A percentile compares a stretch with the other conserved stretches of the same genome.
Conservation (phyloP, 1,139 yeast species). For the Debaryomyces psychrophilus region DNA sequence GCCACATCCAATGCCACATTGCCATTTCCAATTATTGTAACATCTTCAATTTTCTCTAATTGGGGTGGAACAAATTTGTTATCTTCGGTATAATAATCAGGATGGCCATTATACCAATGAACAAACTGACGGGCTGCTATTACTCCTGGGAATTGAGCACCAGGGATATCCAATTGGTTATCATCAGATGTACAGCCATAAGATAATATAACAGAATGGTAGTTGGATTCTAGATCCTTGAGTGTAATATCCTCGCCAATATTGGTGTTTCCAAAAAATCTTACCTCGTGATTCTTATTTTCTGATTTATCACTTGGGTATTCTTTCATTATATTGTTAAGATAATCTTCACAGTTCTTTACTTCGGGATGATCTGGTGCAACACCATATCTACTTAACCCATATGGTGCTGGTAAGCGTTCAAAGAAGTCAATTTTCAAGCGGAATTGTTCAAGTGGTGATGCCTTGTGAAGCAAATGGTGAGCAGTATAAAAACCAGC, state of each 20-base stretch:
- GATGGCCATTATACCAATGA: slow-evolving; percentile 95
- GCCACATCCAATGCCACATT: slow-evolving; percentile 96
- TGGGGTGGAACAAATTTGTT: slow-evolving; percentile 48
- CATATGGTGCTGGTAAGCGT: slow-evolving; percentile 85
- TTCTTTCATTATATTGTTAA: slow-evolving; percentile 59
- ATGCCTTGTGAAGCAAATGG: slow-evolving; percentile 59
- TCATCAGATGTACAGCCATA: slow-evolving; percentile 79
- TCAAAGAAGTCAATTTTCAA: slow-evolving; percentile 71
- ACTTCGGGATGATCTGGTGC: slow-evolving; percentile 99
- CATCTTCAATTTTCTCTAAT: slow-evolving; percentile 62
- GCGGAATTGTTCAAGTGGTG: slow-evolving; percentile 33
- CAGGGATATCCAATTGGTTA: slow-evolving; percentile 58
- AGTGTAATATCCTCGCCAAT: slow-evolving; percentile 63
- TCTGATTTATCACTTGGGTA: slow-evolving; percentile 12
- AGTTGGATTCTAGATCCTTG: slow-evolving; percentile 50
- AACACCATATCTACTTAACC: slow-evolving; percentile 91
- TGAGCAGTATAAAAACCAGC: slow-evolving; percentile 93
- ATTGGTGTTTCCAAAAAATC: slow-evolving; percentile 75
- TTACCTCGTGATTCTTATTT: slow-evolving; percentile 39
- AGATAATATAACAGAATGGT: slow-evolving; percentile 75
- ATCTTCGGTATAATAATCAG: slow-evolving; percentile 48
- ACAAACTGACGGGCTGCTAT: slow-evolving; percentile 87
- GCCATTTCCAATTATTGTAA: slow-evolving; percentile 92
- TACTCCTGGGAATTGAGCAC: slow-evolving; percentile 65
- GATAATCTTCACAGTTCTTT: slow-evolving; percentile 82